A percentile compares a stretch with the other conserved stretches of the same genome.
Evolutionary conservation across 1,284 basidiomycete species (phyloP).

Genomic region (Neotropicomus parvogracilis): DNA sequence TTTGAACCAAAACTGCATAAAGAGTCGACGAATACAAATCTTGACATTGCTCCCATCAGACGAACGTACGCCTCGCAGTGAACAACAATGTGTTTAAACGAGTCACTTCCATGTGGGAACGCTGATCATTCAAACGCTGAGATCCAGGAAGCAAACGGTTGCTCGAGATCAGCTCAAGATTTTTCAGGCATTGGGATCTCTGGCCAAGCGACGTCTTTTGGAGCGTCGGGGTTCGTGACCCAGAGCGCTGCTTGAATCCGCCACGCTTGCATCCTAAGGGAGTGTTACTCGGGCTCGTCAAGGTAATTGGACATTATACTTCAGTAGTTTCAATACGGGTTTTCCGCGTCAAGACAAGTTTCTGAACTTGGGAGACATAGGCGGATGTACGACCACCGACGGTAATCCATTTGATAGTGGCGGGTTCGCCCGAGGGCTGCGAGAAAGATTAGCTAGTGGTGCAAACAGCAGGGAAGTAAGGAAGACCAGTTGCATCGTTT

Average conservation of each 20-base stretch:
- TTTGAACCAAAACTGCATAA: too few species aligned
- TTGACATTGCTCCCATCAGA: too few species aligned
- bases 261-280: not conserved
- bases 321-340: conserved; percentile 1
- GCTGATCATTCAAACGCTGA: too few species aligned
- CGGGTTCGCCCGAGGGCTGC: conserved; percentile 67
- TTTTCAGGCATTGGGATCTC: not conserved
- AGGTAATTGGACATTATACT: conserved; percentile 5
- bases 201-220: conserved; percentile 10
- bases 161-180: too few species aligned
- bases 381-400: conserved; percentile 82
- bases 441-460: conserved; percentile 3
- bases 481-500: conserved; percentile 54
- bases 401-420: conserved; percentile 74
- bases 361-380: conserved; percentile 66
- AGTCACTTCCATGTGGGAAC: too few species aligned
- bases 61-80: too few species aligned
- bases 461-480: conserved; percentile 1
- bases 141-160: too few species aligned
- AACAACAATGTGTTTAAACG: too few species aligned
- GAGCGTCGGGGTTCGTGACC: not conserved
- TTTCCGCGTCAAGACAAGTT: conserved; percentile 22
- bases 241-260: not conserved
- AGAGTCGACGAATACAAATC: too few species aligned
- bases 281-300: not conserved